Evolutionary conservation across 2,329 filamentous ascomycete genomes (phyloP).

Genomic region (Penicillium digitatum): DNA sequence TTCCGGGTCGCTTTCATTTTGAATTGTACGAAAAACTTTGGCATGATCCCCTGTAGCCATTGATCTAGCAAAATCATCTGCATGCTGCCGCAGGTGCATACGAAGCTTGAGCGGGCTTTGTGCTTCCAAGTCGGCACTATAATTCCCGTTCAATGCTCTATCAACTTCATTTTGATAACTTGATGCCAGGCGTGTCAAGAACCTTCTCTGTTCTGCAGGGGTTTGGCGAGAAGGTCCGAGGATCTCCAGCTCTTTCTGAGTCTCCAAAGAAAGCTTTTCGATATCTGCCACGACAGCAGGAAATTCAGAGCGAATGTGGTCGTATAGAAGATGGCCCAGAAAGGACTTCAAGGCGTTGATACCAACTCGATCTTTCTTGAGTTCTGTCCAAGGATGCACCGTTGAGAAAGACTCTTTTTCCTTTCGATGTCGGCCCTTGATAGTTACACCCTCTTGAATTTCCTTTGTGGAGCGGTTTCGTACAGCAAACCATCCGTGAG

Average conservation of each 20-base stretch:
- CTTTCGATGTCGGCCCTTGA: constrained; percentile 14
- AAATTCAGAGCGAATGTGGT: constrained; percentile 23
- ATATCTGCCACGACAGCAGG: constrained; percentile 16
- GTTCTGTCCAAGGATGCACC: constrained; percentile 13
- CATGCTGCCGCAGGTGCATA: constrained; percentile 15
- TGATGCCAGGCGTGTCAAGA: constrained; percentile 11
- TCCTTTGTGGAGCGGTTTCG: constrained; percentile 25
- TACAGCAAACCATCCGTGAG: constrained; percentile 28
- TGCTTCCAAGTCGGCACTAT: constrained; percentile 2
- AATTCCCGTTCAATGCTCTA: constrained; percentile 15
- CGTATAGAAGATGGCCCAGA: constrained; percentile 17
- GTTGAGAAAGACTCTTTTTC: constrained; percentile 16
- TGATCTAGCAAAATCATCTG: constrained; percentile 10
- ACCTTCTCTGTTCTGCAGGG: constrained; percentile 16
- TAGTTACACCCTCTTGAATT: constrained; percentile 18
- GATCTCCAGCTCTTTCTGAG: constrained; percentile 25
- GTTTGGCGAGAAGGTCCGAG: constrained; percentile 16
- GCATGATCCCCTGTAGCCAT: constrained; percentile 10
- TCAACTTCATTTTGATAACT: constrained; percentile 14
- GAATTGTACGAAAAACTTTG: constrained; percentile 7
- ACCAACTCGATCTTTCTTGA: constrained; percentile 18
- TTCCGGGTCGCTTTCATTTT: constrained; percentile 1
- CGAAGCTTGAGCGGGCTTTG: constrained; percentile 16
- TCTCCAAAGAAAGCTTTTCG: constrained; percentile 4
- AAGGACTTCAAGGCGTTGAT: constrained; percentile 18